Evolutionary conservation across 1,139 yeast species (phyloP).

Genomic region (Geotrichum aggregatum): DNA sequence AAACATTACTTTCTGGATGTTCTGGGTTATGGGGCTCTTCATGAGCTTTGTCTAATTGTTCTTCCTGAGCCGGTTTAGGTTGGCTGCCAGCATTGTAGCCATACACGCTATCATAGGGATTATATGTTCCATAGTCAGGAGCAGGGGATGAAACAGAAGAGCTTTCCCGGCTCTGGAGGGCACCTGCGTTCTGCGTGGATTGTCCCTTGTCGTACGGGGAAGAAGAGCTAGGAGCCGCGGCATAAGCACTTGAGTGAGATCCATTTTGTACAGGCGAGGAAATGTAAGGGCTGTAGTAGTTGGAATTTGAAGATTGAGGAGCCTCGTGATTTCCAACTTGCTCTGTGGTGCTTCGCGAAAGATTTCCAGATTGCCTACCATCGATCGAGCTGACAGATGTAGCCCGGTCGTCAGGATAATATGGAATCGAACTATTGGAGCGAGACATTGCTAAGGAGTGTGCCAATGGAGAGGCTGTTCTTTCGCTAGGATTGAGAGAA

Average conservation of each 20-base stretch:
- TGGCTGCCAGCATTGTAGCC: slow-evolving; percentile 4
- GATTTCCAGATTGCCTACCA: neutral
- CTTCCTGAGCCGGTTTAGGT: neutral
- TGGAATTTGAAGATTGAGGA: neutral
- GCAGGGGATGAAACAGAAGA: slow-evolving; percentile 5
- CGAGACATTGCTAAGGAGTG: neutral
- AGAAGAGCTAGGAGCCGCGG: too few species aligned
- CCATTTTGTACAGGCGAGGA: too few species aligned
- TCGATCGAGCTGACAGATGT: neutral
- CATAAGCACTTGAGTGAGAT: too few species aligned
- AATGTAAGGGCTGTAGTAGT: neutral
- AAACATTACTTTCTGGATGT: neutral
- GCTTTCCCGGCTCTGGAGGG: neutral
- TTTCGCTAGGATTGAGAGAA: neutral
- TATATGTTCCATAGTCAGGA: slow-evolving; percentile 11
- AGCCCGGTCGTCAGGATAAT: neutral
- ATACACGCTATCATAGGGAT: slow-evolving; percentile 18
- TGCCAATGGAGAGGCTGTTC: neutral
- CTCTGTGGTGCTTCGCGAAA: too few species aligned
- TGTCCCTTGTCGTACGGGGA: too few species aligned
- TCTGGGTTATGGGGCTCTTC: slow-evolving; percentile 1
- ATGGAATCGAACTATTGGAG: neutral
- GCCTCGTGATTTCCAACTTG: too few species aligned
- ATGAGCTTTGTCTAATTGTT: neutral
- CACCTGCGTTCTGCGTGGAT: too few species aligned